Percentiles rank a stretch among this genome's conserved stretches.
phyloP scores from a whole-genome alignment of 2,329 filamentous ascomycete species.

The Pestalotiopsis sp. region DNA sequence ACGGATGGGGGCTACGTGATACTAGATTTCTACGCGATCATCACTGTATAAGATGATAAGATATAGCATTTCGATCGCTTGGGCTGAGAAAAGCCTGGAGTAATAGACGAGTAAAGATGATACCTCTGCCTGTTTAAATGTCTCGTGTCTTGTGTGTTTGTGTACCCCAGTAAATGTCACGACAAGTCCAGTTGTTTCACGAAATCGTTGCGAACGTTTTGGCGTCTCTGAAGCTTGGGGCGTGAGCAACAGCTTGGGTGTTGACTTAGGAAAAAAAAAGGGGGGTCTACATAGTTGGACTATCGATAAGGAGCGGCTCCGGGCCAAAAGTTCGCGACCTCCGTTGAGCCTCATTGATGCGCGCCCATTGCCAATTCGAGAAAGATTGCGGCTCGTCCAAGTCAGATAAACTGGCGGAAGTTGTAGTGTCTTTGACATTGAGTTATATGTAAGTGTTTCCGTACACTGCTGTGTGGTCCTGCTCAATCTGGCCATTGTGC shows the following conservation, averaged over 20 bases:
- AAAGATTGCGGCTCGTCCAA: neutral
- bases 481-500: neutral
- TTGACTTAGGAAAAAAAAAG: neutral
- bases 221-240: neutral
- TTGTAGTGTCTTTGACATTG: neutral
- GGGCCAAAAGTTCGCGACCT: conserved; percentile 10
- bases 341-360: neutral
- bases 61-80: conserved; percentile 5
- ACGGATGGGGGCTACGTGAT: conserved; percentile 8
- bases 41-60: conserved; percentile 11
- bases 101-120: conserved; percentile 13
- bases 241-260: neutral
- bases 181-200: no score
- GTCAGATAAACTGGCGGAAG: neutral
- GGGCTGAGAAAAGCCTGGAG: neutral
- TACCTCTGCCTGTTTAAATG: neutral
- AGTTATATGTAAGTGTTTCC: neutral
- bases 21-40: conserved; percentile 10
- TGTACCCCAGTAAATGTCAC: no score
- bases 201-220: no score
- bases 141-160: neutral
- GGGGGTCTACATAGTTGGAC: neutral
- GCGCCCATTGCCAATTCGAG: neutral
- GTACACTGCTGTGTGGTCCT: neutral
- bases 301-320: neutral